Conservation (phyloP, 257 asterid genomes). For the Primulina huaijiensis region DNA sequence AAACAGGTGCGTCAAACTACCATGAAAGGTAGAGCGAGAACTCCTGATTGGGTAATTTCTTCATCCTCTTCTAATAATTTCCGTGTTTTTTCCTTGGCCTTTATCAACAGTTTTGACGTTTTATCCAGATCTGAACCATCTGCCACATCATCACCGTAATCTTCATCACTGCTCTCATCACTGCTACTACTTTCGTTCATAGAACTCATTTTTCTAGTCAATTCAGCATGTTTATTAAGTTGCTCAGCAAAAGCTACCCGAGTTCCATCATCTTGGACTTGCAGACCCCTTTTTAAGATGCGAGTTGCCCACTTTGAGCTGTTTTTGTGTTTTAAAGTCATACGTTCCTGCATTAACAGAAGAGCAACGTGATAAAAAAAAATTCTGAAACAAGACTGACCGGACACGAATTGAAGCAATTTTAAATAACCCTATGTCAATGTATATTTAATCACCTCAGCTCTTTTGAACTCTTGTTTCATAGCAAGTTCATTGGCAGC, state of each 20-base stretch:
- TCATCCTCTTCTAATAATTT: conserved; percentile 61
- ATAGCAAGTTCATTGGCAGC: conserved; percentile 78
- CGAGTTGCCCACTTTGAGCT: conserved; percentile 82
- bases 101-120: conserved; percentile 44
- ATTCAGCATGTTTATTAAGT: conserved; percentile 67
- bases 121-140: conserved; percentile 53
- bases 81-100: conserved; percentile 72
- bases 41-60: conserved; percentile 71
- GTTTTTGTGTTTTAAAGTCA: conserved; percentile 85
- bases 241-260: conserved; percentile 80
- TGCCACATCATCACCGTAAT: conserved; percentile 56
- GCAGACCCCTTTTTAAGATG: conserved; percentile 67
- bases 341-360: conserved; percentile 64
- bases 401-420: not conserved
- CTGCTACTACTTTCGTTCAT: conserved; percentile 67
- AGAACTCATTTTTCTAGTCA: conserved; percentile 81
- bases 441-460: conserved; percentile 49
- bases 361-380: not conserved
- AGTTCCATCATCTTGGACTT: conserved; percentile 80
- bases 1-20: conserved; percentile 38
- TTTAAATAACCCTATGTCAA: conserved; percentile 4
- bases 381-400: conserved; percentile 11
- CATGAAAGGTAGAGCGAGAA: conserved; percentile 92
- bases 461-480: conserved; percentile 78
- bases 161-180: conserved; percentile 76